These are phyloP conservation scores for Phyllosticta ampelicida DNA, from an alignment of 2,329 filamentous ascomycete genomes.

Conservation along the genomic window DNA sequence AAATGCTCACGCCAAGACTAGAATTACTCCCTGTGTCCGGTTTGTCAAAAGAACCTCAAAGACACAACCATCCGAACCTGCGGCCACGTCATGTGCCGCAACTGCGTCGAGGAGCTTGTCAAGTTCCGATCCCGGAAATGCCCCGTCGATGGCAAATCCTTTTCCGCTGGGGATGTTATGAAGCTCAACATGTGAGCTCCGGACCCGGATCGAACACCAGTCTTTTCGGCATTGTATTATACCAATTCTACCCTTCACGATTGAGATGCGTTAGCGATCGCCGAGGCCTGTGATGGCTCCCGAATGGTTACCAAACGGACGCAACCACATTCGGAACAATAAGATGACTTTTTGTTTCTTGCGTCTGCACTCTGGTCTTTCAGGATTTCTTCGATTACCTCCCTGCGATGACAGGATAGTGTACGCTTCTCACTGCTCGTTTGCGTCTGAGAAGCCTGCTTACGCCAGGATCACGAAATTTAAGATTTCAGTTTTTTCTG, in stretches of 20 bases:
- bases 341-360: neutral
- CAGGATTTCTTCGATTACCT: neutral
- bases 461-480: neutral
- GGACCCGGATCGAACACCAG: neutral
- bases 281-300: neutral
- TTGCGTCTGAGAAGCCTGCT: neutral
- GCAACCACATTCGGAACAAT: neutral
- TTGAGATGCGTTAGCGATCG: neutral
- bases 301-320: neutral
- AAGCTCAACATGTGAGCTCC: slow-evolving; percentile 25
- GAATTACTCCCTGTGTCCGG: slow-evolving; percentile 59
- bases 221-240: slow-evolving; percentile 6
- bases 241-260: slow-evolving; percentile 1
- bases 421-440: neutral
- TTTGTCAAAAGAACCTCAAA: slow-evolving; percentile 89
- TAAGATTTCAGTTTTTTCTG: neutral
- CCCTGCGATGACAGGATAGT: neutral
- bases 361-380: neutral
- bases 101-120: slow-evolving; percentile 82
- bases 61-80: slow-evolving; percentile 89
- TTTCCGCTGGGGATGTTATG: slow-evolving; percentile 88
- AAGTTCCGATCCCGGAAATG: slow-evolving; percentile 89
- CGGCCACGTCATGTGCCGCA: slow-evolving; percentile 86
- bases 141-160: slow-evolving; percentile 83
- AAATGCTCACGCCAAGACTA: neutral